Evolutionary conservation across 2,329 filamentous ascomycete genomes (phyloP).

Genomic region (Whalleya microplaca): DNA sequence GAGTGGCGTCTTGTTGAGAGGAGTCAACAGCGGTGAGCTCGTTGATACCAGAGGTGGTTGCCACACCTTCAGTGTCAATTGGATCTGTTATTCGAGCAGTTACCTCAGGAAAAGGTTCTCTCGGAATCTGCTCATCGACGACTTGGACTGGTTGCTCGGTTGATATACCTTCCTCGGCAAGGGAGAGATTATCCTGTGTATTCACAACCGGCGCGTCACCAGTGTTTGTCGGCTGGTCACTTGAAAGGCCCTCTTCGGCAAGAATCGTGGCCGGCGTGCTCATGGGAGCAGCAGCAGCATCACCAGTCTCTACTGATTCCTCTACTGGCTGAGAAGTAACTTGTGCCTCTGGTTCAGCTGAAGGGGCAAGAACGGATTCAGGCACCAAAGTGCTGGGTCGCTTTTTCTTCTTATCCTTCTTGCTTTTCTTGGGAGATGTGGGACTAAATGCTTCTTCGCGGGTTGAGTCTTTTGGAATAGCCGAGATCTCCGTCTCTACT

Average conservation of each 20-base stretch:
- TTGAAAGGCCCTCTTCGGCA: conserved; percentile 6
- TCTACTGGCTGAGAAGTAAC: conserved; percentile 1
- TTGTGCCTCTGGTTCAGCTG: conserved; percentile 23
- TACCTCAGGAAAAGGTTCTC: conserved; percentile 2
- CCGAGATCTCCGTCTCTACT: not conserved
- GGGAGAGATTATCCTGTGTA: conserved; percentile 3
- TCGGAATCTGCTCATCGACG: conserved; percentile 6
- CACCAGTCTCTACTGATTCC: not conserved
- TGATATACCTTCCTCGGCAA: conserved; percentile 5
- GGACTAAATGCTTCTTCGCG: conserved; percentile 14
- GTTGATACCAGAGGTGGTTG: not conserved
- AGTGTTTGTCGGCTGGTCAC: not conserved
- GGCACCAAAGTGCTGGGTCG: conserved; percentile 9
- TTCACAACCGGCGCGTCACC: conserved; percentile 5
- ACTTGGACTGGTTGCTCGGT: conserved; percentile 3
- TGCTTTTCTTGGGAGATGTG: conserved; percentile 24
- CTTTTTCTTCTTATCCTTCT: conserved; percentile 39
- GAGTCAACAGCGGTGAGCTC: conserved; percentile 3
- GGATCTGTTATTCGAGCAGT: conserved; percentile 5
- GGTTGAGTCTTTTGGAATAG: conserved; percentile 6
- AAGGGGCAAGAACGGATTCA: conserved; percentile 24
- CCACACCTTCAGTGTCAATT: conserved; percentile 4
- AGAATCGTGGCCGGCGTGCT: conserved; percentile 3
- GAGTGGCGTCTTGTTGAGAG: conserved; percentile 3
- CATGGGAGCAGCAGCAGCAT: not conserved